Evolutionary conservation across 1,284 basidiomycete genomes (phyloP).

Genomic region (Puccinia polysora): DNA sequence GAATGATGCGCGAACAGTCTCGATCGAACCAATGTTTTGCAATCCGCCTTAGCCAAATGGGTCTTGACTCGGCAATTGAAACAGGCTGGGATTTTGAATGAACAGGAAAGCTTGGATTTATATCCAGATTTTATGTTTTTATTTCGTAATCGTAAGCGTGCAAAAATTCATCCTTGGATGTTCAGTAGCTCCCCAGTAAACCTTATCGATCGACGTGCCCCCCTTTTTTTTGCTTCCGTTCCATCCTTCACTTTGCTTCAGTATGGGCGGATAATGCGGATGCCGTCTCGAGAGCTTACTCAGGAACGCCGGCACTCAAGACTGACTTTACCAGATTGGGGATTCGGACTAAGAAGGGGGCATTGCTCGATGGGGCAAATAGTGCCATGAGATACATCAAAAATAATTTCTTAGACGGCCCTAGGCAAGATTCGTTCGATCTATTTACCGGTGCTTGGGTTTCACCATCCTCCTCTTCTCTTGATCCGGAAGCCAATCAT

Average conservation of each 20-base stretch:
- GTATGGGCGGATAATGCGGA: conserved; percentile 99
- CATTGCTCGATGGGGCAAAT: conserved; percentile 81
- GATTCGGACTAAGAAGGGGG: conserved; percentile 73
- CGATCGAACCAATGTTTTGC: conserved; percentile 94
- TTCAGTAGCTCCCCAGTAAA: neutral
- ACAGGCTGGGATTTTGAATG: conserved; percentile 65
- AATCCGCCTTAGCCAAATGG: conserved; percentile 62
- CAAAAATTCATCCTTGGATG: too few relatives aligned
- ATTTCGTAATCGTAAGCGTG: conserved; percentile 77
- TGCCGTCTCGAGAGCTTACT: conserved; percentile 82
- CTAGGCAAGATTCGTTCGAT: conserved; percentile 87
- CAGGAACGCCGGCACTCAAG: conserved; percentile 91
- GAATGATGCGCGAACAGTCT: conserved; percentile 92
- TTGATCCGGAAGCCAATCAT: neutral
- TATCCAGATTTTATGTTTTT: conserved; percentile 72
- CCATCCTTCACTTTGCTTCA: too few relatives aligned
- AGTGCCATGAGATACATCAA: conserved; percentile 80
- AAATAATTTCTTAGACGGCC: conserved; percentile 96
- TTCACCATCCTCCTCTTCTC: neutral
- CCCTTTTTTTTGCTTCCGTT: neutral
- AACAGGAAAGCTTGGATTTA: conserved; percentile 68
- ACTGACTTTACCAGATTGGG: conserved; percentile 81
- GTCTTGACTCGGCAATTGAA: conserved; percentile 74
- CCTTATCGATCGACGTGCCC: too few relatives aligned
- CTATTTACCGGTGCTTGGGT: conserved; percentile 83